Base-by-base conservation (phyloP, 345 rosid genomes). In the Linum usitatissimum region DNA sequence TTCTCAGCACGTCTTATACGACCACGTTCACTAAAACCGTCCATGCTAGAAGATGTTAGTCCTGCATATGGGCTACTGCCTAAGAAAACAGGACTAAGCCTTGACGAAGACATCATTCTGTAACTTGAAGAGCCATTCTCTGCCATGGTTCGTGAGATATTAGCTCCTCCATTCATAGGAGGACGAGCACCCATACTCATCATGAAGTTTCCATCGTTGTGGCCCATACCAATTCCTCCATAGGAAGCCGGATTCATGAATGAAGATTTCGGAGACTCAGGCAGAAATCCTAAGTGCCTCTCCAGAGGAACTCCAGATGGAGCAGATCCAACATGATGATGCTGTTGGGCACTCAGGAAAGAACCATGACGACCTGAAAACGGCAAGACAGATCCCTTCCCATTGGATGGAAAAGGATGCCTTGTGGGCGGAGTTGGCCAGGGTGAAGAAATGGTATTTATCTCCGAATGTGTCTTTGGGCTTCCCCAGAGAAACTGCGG, bases 401-500 rank as follows among this genome's bases (percentile, higher is more conserved):
- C 82, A 7, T 72, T 71, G 60, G 90, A 80, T 70, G 80, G 70
- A 69, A 82, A 84, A 30, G 80, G 80, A 78, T 63, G 87, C 36
- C 82, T 86, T 40, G 77, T 14, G 10, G 90, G 77, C 19, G 51
- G 51, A 20, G 80, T 63, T 54, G 85, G 78, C 98, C 98, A 79
- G 55, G 83, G 79, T 19, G 87, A 73, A 45, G 51, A 45, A 45
- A 45, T 45, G 15, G 51, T 45, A 45, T 45, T 10, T 15, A 4
- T 10, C 61, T 84, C 89, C 3, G 88, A 69, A 69, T 78, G 82
- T 18, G 86, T 65, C 68, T 75, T 80, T 51, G 86, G 86, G 73
- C 93, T 86, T 68, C 97, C 96, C 97, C 96, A 91, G 20, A 91
- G 97, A 75, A 88, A 91, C 72, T 91, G 89, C 55, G 94, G 80